Evolutionary conservation across 1,284 basidiomycete genomes (phyloP).

Genomic region (Ustanciosporium gigantosporum): DNA sequence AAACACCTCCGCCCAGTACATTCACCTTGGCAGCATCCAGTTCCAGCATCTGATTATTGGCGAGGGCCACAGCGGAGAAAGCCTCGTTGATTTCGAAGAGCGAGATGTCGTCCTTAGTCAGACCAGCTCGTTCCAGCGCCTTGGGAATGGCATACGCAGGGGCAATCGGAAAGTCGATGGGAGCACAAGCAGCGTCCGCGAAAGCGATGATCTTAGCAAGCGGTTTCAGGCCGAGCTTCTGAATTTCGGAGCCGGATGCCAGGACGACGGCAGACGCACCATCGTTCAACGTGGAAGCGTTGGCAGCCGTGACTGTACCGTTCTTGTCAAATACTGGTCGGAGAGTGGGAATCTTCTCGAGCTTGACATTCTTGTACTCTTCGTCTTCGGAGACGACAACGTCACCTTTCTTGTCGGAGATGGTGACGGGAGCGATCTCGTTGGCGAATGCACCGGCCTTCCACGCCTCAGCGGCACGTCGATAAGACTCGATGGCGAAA

Average conservation of each 20-base stretch:
- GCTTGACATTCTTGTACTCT: constrained; percentile 75
- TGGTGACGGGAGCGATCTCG: constrained; percentile 82
- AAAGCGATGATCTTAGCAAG: constrained; percentile 68
- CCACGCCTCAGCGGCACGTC: constrained; percentile 89
- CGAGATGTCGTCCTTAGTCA: constrained; percentile 81
- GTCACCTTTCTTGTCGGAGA: constrained; percentile 85
- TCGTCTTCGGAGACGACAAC: constrained; percentile 84
- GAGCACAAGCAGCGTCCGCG: constrained; percentile 93
- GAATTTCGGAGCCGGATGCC: constrained; percentile 53
- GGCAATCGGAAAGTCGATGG: constrained; percentile 95
- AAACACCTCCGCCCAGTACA: constrained; percentile 72
- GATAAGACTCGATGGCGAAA: constrained; percentile 92
- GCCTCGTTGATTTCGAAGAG: constrained; percentile 90
- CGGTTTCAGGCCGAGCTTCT: constrained; percentile 61
- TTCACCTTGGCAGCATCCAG: constrained; percentile 84
- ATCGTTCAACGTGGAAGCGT: constrained; percentile 63
- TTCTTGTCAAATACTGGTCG: constrained; percentile 63
- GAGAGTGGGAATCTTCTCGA: constrained; percentile 62
- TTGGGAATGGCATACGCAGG: constrained; percentile 88
- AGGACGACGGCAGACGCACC: constrained; percentile 63
- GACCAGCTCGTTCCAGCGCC: constrained; percentile 83
- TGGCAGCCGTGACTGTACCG: constrained; percentile 64
- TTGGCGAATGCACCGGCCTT: constrained; percentile 78
- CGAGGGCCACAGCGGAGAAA: constrained; percentile 61
- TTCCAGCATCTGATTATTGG: constrained; percentile 60